Evolutionary conservation across 805 yeast genomes (phyloP).

Genomic region (Jamesozyma piceae): DNA sequence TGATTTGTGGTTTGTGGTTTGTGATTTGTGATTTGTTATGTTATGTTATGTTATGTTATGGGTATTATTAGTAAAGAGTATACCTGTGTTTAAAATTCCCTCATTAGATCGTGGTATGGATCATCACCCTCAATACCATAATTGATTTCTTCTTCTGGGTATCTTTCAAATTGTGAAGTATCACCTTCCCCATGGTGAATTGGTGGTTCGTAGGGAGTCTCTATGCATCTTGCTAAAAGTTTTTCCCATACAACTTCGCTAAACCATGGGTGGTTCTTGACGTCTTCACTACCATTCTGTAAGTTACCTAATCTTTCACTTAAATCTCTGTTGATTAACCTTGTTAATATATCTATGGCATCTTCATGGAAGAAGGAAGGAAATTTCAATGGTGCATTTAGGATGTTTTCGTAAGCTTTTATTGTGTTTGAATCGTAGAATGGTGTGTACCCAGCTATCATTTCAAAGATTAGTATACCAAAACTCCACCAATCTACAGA

Average conservation of each 20-base stretch:
- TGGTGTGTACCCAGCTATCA: constrained; percentile 93
- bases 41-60: too few species aligned
- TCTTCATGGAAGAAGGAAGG: constrained; percentile 72
- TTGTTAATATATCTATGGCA: constrained; percentile 59
- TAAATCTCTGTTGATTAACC: constrained; percentile 71
- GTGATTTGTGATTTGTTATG: too few species aligned
- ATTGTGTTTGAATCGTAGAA: constrained; percentile 86
- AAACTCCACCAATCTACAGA: constrained; percentile 97
- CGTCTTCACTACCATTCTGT: constrained; percentile 74
- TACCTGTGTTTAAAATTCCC: constrained; percentile 38
- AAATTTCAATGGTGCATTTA: constrained; percentile 64
- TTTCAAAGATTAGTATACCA: constrained; percentile 82
- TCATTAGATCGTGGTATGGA: constrained; percentile 49
- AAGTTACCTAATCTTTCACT: constrained; percentile 78
- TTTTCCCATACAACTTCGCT: constrained; percentile 88
- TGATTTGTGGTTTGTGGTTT: too few species aligned
- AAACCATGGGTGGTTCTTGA: constrained; percentile 84
- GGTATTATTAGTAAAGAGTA: too few species aligned
- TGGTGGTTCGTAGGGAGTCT: constrained; percentile 93
- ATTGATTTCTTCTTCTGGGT: constrained; percentile 69
- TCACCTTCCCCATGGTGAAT: constrained; percentile 87
- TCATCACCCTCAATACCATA: constrained; percentile 57
- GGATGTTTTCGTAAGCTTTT: constrained; percentile 86
- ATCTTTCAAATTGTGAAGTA: constrained; percentile 64
- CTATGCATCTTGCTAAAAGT: constrained; percentile 72